phyloP scores from a whole-genome alignment of 495 filamentous ascomycete species.

The Echria macrotheca region DNA sequence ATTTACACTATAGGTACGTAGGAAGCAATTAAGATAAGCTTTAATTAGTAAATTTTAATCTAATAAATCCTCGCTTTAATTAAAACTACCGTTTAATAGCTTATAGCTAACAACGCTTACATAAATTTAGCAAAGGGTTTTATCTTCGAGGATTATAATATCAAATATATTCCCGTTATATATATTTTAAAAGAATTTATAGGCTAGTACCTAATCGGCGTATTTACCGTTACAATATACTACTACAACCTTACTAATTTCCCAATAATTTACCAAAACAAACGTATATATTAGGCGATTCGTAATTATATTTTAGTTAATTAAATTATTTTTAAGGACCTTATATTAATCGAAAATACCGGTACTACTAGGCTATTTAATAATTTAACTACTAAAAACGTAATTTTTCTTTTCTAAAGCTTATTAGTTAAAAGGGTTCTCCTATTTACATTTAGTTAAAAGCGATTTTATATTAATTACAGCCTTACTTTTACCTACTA shows the following conservation, averaged over 20 bases:
- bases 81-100: slow-evolving; percentile 16
- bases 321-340: slow-evolving; percentile 24
- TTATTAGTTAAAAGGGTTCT: slow-evolving; percentile 55
- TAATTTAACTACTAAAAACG: slow-evolving; percentile 24
- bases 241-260: slow-evolving; percentile 33
- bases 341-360: slow-evolving; percentile 29
- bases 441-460: slow-evolving; percentile 47
- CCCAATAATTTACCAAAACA: slow-evolving; percentile 35
- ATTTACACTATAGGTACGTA: slow-evolving; percentile 65
- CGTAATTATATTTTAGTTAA: slow-evolving; percentile 39
- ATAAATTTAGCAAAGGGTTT: not conserved
- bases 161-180: slow-evolving; percentile 36
- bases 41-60: slow-evolving; percentile 54
- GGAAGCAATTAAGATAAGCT: slow-evolving; percentile 49
- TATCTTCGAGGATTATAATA: slow-evolving; percentile 9
- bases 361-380: slow-evolving; percentile 39
- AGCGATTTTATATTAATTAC: slow-evolving; percentile 65
- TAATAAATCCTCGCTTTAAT: slow-evolving; percentile 51
- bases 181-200: slow-evolving; percentile 38
- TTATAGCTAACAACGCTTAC: slow-evolving; percentile 4
- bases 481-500: slow-evolving; percentile 46
- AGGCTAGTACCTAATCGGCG: slow-evolving; percentile 24
- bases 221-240: slow-evolving; percentile 34
- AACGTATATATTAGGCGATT: slow-evolving; percentile 31
- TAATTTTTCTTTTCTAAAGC: slow-evolving; percentile 54